Conservation (phyloP, 805 yeast species). For the Debaryomyces tyrocola region DNA sequence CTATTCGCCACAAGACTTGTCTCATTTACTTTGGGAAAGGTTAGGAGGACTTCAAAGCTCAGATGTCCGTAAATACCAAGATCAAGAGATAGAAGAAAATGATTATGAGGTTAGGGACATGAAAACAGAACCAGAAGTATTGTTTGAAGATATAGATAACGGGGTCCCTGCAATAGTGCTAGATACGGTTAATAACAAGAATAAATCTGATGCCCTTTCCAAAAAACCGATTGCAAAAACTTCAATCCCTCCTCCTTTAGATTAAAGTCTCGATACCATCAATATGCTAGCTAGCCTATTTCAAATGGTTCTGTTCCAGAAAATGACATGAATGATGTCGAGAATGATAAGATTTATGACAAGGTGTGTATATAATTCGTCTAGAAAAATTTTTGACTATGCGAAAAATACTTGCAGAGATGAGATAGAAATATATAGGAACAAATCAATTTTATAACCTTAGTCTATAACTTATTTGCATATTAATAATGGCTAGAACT, state of each 20-base stretch:
- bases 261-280: not conserved
- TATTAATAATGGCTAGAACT: conserved; percentile 29
- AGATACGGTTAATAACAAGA: conserved; percentile 24
- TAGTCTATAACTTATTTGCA: not conserved
- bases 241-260: conserved; percentile 31
- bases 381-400: not conserved
- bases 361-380: not conserved
- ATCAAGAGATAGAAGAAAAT: conserved; percentile 6
- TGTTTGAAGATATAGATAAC: conserved; percentile 36
- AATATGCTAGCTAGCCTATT: too few relatives aligned
- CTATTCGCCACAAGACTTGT: conserved; percentile 38
- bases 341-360: not conserved
- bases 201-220: conserved; percentile 10
- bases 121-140: conserved; percentile 30
- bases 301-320: too few relatives aligned
- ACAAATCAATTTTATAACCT: not conserved
- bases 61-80: conserved; percentile 29
- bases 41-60: conserved; percentile 41
- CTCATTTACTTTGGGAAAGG: conserved; percentile 45
- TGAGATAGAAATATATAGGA: conserved; percentile 14
- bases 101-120: conserved; percentile 16
- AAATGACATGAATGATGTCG: too few relatives aligned
- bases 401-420: conserved; percentile 5
- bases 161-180: conserved; percentile 44
- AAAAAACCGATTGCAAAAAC: conserved; percentile 28